Evolutionary conservation across 192 early-diverging fungal species (phyloP).

Genomic region (Backusella australiensis): DNA sequence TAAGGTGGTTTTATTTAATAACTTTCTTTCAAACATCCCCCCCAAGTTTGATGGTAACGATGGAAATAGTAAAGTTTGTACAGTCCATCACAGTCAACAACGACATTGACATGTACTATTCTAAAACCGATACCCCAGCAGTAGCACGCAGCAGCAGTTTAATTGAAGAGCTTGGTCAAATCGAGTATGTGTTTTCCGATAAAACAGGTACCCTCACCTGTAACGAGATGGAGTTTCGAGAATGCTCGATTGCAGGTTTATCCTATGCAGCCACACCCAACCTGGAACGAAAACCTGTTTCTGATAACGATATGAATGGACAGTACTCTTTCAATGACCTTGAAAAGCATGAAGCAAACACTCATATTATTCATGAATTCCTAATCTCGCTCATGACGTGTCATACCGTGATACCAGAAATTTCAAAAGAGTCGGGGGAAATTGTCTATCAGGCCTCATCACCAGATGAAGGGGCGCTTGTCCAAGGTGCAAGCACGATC

Average conservation of each 20-base stretch:
- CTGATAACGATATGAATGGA: constrained; percentile 64
- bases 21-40: no score
- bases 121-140: constrained; percentile 89
- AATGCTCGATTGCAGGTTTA: constrained; percentile 86
- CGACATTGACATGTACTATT: constrained; percentile 96
- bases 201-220: constrained; percentile 37
- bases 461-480: constrained; percentile 92
- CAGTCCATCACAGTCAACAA: constrained; percentile 85
- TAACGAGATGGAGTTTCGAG: constrained; percentile 71
- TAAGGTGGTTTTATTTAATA: no score
- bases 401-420: constrained; percentile 93
- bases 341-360: constrained; percentile 54
- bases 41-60: constrained; percentile 87
- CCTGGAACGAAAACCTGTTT: constrained; percentile 70
- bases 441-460: constrained; percentile 90
- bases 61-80: constrained; percentile 96
- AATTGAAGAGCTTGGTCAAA: constrained; percentile 91
- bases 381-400: constrained; percentile 86
- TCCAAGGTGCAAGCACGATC: constrained; percentile 50
- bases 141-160: constrained; percentile 83
- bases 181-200: constrained; percentile 72
- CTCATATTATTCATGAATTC: constrained; percentile 82
- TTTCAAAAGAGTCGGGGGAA: constrained; percentile 56
- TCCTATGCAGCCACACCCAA: constrained; percentile 89
- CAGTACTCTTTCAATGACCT: constrained; percentile 63